Evolutionary conservation across 139 green algal species (phyloP), one percentile per base, ranked within the genome.

Genomic region (Pseudopediastrum boryanum): DNA sequence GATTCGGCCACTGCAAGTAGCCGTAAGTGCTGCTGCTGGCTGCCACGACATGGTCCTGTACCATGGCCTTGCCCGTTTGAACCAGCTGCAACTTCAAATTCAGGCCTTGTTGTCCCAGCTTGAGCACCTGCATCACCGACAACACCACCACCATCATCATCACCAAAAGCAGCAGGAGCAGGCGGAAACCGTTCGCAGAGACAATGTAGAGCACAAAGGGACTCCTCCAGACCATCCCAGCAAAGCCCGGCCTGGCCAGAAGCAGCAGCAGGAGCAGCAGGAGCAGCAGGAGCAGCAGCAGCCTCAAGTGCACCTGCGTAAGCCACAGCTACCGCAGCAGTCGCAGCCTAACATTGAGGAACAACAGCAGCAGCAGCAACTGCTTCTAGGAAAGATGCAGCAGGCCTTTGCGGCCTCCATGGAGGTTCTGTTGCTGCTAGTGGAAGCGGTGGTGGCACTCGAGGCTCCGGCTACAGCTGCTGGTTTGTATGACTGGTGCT

Each of bases 1-100:
- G 5, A 48, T 86, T 43, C 79, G 87, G 0, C 65, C 85, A 43
- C 51, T 87, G 43, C 67, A 88, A 9, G 35, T 90, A 23, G 72
- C 77, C 13, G 70, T 83, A 2, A 83, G 83, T 36, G 61, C 77
- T 3, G 78, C 84, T n/a, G 58, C 71, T 54, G 81, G 69, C 3
- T 48, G 44, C 3, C 82, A 89, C 64, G 69, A 85, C 16, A 64
- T 73, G 35, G 80, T 71, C 5, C 10, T 86, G 29, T 59, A 80
- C 58, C 76, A 84, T 36, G 80, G 52, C 59, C 50, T 77, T 36
- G 58, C 58, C 13, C 76, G 77, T 10, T 72, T 88, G 46, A 13
- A 46, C 3, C 79, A 85, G 46, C 62, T 88, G 33, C 56, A 63
- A 2, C 27, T 39, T 12, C 52, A 67, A 36, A 27, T 84, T 10